Conservation (phyloP, 2,329 filamentous ascomycete genomes). For the Calycina herbarum region DNA sequence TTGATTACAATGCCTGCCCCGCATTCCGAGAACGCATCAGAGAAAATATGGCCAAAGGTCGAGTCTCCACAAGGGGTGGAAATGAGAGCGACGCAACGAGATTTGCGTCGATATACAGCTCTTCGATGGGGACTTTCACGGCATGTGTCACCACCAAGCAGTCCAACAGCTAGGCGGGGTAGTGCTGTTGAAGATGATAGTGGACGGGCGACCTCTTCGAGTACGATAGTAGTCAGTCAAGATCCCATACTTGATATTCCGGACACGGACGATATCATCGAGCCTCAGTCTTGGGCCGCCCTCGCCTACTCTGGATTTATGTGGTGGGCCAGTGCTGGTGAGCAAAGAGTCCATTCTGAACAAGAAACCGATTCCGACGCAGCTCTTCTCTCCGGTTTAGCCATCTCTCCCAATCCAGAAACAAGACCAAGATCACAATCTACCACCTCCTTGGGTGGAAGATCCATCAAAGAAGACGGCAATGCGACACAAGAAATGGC, state of each 20-base stretch:
- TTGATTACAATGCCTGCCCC: slow-evolving; percentile 77
- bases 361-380: slow-evolving; percentile 59
- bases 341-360: slow-evolving; percentile 63
- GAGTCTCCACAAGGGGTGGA: slow-evolving; percentile 62
- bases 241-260: slow-evolving; percentile 47
- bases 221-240: slow-evolving; percentile 33
- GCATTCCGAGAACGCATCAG: slow-evolving; percentile 56
- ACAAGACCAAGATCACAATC: slow-evolving; percentile 41
- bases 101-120: slow-evolving; percentile 75
- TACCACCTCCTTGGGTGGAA: slow-evolving; percentile 34
- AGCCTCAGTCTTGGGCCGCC: slow-evolving; percentile 68
- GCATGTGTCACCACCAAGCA: slow-evolving; percentile 22
- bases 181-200: slow-evolving; percentile 25
- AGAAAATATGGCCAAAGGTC: slow-evolving; percentile 74
- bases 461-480: slow-evolving; percentile 32
- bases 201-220: slow-evolving; percentile 31
- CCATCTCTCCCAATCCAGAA: slow-evolving; percentile 36
- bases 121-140: slow-evolving; percentile 64
- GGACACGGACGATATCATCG: slow-evolving; percentile 55
- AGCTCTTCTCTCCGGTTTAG: slow-evolving; percentile 55
- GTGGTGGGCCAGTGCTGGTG: slow-evolving; percentile 87
- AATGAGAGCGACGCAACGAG: slow-evolving; percentile 85
- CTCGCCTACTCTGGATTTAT: slow-evolving; percentile 81
- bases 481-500: slow-evolving; percentile 60
- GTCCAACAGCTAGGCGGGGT: slow-evolving; percentile 19